Percentiles rank a stretch among this genome's conserved stretches.
Evolutionary conservation across 1,284 basidiomycete genomes (phyloP).

Genomic region (Somion occarium): DNA sequence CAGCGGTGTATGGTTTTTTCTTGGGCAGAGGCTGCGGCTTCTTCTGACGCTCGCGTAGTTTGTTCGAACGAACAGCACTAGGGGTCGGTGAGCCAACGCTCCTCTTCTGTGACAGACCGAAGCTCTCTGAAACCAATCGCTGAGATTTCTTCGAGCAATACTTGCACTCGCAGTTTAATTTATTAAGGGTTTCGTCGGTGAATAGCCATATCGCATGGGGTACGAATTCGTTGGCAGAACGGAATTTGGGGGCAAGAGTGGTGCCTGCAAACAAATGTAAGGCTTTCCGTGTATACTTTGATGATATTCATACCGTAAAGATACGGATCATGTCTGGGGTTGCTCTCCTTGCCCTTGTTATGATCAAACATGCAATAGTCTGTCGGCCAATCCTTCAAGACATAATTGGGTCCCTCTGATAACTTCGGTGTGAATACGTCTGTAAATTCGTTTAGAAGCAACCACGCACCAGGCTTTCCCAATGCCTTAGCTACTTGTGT

Average conservation of each 20-base stretch:
- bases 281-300: slow-evolving; percentile 9
- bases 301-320: slow-evolving; percentile 53
- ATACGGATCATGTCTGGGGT: slow-evolving; percentile 72
- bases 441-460: no score
- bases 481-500: slow-evolving; percentile 50
- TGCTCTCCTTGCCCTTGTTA: slow-evolving; percentile 50
- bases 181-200: slow-evolving; percentile 43
- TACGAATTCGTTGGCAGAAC: slow-evolving; percentile 75
- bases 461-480: slow-evolving; percentile 45
- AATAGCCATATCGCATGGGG: slow-evolving; percentile 80
- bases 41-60: background rate
- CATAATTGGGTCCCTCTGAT: slow-evolving; percentile 51
- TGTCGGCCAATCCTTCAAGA: slow-evolving; percentile 58
- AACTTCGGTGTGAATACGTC: no score
- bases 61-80: slow-evolving; percentile 11
- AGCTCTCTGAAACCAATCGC: slow-evolving; percentile 55
- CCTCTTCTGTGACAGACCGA: slow-evolving; percentile 31
- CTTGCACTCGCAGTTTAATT: slow-evolving; percentile 64
- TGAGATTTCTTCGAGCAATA: slow-evolving; percentile 72
- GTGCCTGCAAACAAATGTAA: slow-evolving; percentile 35
- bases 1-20: slow-evolving; percentile 45
- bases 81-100: background rate
- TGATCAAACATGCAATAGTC: slow-evolving; percentile 74
- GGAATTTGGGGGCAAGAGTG: slow-evolving; percentile 46
- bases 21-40: slow-evolving; percentile 9